These are phyloP conservation scores for Pseudocercospora fijiensis DNA, from an alignment of 2,329 filamentous ascomycete species.

Conservation along the genomic window DNA sequence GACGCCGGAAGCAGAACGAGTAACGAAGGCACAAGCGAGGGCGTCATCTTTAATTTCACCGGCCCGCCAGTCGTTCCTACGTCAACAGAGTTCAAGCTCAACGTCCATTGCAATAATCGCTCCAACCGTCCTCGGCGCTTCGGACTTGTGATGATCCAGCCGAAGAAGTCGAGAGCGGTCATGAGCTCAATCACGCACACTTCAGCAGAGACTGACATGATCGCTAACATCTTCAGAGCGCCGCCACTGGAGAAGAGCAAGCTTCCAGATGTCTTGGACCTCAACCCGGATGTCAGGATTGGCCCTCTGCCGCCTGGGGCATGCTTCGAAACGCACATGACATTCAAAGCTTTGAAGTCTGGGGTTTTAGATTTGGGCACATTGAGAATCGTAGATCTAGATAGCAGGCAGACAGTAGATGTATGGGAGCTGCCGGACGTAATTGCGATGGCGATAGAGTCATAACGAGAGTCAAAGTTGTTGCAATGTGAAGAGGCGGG, in stretches of 20 bases:
- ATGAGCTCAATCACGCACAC: conserved; percentile 1
- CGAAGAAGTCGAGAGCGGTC: conserved; percentile 12
- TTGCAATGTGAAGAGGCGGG: neutral
- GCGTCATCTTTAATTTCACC: conserved; percentile 73
- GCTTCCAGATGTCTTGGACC: conserved; percentile 66
- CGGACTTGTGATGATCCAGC: conserved; percentile 55
- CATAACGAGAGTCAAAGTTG: neutral
- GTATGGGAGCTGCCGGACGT: conserved; percentile 72
- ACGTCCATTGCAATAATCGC: conserved; percentile 73
- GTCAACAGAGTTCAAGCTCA: conserved; percentile 69
- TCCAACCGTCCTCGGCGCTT: conserved; percentile 64
- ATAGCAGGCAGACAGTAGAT: conserved; percentile 73
- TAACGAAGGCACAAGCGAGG: conserved; percentile 34
- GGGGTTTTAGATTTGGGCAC: conserved; percentile 71
- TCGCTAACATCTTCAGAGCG: conserved; percentile 24
- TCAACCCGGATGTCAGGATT: conserved; percentile 71
- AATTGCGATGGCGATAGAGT: conserved; percentile 42
- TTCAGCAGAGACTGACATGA: conserved; percentile 16
- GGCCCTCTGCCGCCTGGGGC: conserved; percentile 70
- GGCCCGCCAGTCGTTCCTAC: conserved; percentile 60
- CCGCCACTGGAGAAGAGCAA: conserved; percentile 51
- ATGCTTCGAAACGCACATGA: conserved; percentile 71
- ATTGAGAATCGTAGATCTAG: conserved; percentile 70
- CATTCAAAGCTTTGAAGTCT: conserved; percentile 65
- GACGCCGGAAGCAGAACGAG: conserved; percentile 6